A percentile compares a stretch with the other conserved stretches of the same genome.
These are phyloP conservation scores for Rachicladosporium sp. DNA, from an alignment of 2,329 filamentous ascomycete species.

Conservation along the genomic window DNA sequence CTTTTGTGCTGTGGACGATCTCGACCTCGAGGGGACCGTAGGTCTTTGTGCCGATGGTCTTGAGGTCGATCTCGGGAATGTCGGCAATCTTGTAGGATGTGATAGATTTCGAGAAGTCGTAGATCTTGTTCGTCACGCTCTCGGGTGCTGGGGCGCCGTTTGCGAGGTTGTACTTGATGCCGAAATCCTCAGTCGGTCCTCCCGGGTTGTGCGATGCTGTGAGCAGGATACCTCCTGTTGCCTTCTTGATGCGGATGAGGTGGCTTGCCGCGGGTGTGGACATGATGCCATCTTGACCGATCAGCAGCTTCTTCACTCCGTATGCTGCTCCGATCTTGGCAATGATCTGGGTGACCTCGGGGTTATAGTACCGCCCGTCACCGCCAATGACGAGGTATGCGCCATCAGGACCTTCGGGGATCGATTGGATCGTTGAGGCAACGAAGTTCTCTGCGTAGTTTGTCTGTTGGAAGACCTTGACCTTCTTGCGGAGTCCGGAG, in stretches of 20 bases:
- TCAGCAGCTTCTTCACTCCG: slow-evolving; percentile 95
- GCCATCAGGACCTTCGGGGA: slow-evolving; percentile 82
- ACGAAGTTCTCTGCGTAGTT: slow-evolving; percentile 97
- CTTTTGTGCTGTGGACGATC: slow-evolving; percentile 81
- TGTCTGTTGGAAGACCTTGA: slow-evolving; percentile 88
- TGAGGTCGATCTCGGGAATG: slow-evolving; percentile 75
- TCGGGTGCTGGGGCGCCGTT: slow-evolving; percentile 95
- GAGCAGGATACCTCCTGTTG: slow-evolving; percentile 90
- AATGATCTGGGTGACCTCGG: slow-evolving; percentile 90
- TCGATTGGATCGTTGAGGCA: slow-evolving; percentile 85
- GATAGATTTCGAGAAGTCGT: slow-evolving; percentile 76
- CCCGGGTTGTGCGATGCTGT: slow-evolving; percentile 98
- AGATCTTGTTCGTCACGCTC: slow-evolving; percentile 96
- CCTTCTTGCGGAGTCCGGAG: slow-evolving; percentile 97
- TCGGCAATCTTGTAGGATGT: slow-evolving; percentile 85
- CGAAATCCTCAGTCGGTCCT: slow-evolving; percentile 93
- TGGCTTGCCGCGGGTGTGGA: slow-evolving; percentile 94
- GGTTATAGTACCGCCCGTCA: slow-evolving; percentile 94
- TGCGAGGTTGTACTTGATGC: slow-evolving; percentile 98
- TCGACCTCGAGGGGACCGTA: slow-evolving; percentile 87
- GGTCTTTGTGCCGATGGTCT: slow-evolving; percentile 67
- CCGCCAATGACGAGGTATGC: slow-evolving; percentile 92
- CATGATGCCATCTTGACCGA: slow-evolving; percentile 92
- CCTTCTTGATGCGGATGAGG: slow-evolving; percentile 85
- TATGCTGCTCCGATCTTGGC: slow-evolving; percentile 95